phyloP scores from a whole-genome alignment of 495 filamentous ascomycete genomes.

The Lasiosphaeria hispida region DNA sequence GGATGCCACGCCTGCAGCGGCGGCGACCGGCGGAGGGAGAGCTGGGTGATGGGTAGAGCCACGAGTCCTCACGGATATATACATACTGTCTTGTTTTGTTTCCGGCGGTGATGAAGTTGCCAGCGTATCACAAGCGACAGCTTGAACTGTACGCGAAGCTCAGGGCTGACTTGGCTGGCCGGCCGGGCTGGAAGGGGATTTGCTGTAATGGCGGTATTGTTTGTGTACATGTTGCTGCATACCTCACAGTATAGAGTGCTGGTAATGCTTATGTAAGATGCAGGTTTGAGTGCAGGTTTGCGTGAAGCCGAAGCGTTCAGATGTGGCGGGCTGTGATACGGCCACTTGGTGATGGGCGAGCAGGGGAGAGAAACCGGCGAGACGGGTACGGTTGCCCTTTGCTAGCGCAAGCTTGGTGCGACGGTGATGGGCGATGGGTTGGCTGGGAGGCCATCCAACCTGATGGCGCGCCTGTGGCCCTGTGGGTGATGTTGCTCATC shows the following conservation, averaged over 20 bases:
- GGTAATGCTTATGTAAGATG: constrained; percentile 4
- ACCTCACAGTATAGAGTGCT: neutral
- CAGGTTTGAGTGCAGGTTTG: no score
- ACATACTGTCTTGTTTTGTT: neutral
- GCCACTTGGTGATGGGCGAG: constrained; percentile 4
- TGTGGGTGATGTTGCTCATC: no score
- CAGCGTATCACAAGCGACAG: no score
- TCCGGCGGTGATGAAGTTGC: no score
- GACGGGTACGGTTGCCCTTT: constrained; percentile 2
- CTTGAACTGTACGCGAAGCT: no score
- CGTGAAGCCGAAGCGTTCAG: neutral
- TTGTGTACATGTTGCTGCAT: constrained; percentile 7
- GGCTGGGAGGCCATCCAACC: no score
- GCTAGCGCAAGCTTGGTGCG: no score
- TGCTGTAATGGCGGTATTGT: neutral
- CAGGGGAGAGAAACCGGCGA: neutral
- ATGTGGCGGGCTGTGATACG: constrained; percentile 19
- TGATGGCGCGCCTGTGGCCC: no score
- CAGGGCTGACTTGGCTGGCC: no score
- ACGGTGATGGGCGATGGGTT: no score
- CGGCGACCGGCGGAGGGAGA: neutral
- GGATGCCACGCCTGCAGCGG: constrained; percentile 2
- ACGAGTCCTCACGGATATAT: constrained; percentile 9
- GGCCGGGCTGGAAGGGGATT: no score
- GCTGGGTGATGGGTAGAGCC: constrained; percentile 4